Evolutionary conservation across 306 rosid genomes (phyloP).

Genomic region (Alnus rubra): DNA sequence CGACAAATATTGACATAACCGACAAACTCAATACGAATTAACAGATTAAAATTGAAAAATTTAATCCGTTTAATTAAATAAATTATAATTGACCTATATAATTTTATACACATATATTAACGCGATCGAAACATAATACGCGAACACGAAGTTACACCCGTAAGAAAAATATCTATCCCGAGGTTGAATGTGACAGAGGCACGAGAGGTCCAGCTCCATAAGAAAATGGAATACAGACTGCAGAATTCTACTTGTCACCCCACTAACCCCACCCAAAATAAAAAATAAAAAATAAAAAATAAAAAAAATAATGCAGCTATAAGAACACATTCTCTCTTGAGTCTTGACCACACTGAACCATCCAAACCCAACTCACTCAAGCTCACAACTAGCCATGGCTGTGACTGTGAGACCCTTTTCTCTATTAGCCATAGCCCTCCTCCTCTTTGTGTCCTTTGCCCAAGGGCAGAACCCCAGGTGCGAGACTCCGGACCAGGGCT

Average conservation of each 20-base stretch:
- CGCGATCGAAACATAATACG: too few species aligned
- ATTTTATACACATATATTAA: too few species aligned
- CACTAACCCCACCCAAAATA: not conserved
- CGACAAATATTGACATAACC: too few species aligned
- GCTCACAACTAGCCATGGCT: slow-evolving; percentile 16
- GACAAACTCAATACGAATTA: too few species aligned
- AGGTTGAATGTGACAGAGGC: slow-evolving; percentile 5
- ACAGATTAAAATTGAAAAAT: too few species aligned
- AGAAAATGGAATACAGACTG: slow-evolving; percentile 61
- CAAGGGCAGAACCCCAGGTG: slow-evolving; percentile 48
- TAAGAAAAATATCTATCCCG: slow-evolving; percentile 15
- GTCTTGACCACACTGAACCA: not conserved
- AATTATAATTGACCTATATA: too few species aligned
- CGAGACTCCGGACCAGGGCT: slow-evolving; percentile 41
- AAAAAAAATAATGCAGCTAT: slow-evolving; percentile 16
- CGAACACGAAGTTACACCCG: not conserved
- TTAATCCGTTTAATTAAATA: not conserved
- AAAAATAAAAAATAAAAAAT: not conserved
- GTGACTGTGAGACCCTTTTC: slow-evolving; percentile 56
- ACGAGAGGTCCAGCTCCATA: slow-evolving; percentile 19
- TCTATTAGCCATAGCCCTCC: slow-evolving; percentile 8
- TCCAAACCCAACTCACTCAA: not conserved
- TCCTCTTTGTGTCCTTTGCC: slow-evolving; percentile 32
- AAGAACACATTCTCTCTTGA: slow-evolving; percentile 13
- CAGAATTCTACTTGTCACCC: slow-evolving; percentile 21